Evolutionary conservation across 768 basidiomycete genomes (phyloP), one percentile per base, ranked within the genome.

Genomic region (Pholiota microspora): DNA sequence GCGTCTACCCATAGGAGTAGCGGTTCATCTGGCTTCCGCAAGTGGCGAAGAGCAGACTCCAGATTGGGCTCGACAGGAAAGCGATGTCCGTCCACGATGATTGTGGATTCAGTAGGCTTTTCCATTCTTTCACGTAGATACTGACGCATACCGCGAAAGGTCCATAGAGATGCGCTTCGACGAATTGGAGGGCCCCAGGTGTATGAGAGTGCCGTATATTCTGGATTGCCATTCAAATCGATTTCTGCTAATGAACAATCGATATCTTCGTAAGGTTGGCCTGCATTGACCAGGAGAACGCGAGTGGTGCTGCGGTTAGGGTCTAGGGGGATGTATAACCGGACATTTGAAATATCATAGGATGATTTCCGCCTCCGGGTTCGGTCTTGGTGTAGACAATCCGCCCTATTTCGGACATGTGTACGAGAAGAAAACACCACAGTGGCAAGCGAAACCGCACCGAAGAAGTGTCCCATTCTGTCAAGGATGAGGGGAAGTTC

Each of bases 1-100:
- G 54, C 58, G 16, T 59, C 58, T 4, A 53, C 54, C 54, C 58
- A 59, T 12, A 58, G 21, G 2, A 16, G 25, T 4, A 48, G 32
- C 1, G 44, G 21, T 6, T 8, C 10, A 7, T 49, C 38, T 1
- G 47, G 32, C 9, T 23, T 38, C 3, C 57, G 38, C 18, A 58
- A 32, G 25, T 52, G 48, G 2, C n/a, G 32, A 12, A 58, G 29
- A 27, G 57, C 57, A 3, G 52, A 28, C 24, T 46, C 8, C 6
- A 58, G 48, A 36, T 54, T 58, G 31, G 23, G 16, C 15, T 31
- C 51, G 15, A 58, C 35, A 4, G 38, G n/a, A 8, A 54, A 16
- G 7, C 31, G 29, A 21, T 49, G 24, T 1, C 44, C 53, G 18
- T 58, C 38, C 27, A 40, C 31, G 15, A 51, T 13, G 13, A 58